Conservation (phyloP, 2,329 filamentous ascomycete species). For the Hymenotorrendiella dingleyae region DNA sequence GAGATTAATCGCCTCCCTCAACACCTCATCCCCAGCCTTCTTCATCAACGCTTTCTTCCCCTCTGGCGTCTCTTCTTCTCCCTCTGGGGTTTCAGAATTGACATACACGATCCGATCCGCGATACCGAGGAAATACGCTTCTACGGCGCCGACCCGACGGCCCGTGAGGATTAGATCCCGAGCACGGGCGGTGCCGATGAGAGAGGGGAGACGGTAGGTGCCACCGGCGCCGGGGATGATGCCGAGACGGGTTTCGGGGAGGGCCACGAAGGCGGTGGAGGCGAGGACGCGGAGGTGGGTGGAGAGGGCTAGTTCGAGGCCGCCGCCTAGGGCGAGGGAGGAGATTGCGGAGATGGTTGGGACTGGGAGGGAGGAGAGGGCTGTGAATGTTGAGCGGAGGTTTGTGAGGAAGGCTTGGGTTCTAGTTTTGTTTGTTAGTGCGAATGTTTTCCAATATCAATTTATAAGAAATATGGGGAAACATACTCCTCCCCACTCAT, state of each 20-base stretch:
- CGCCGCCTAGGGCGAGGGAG: constrained; percentile 83
- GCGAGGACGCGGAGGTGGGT: constrained; percentile 86
- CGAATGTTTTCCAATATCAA: background rate
- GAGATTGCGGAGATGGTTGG: constrained; percentile 87
- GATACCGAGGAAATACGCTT: constrained; percentile 87
- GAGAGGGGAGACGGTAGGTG: constrained; percentile 75
- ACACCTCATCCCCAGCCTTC: constrained; percentile 58
- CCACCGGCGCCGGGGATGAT: constrained; percentile 95
- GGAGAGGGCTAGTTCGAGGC: constrained; percentile 84
- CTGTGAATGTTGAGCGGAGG: constrained; percentile 70
- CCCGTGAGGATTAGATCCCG: constrained; percentile 87
- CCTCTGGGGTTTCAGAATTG: constrained; percentile 47
- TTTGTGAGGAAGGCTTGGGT: constrained; percentile 71
- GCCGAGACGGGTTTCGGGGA: constrained; percentile 87
- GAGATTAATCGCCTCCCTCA: constrained; percentile 71
- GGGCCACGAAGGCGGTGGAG: constrained; percentile 69
- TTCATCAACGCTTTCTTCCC: constrained; percentile 42
- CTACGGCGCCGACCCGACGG: constrained; percentile 71
- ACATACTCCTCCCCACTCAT: constrained; percentile 72
- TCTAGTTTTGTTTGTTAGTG: constrained; percentile 39
- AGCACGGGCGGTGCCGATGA: constrained; percentile 78
- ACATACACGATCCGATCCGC: constrained; percentile 88
- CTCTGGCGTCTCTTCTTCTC: too few species aligned
- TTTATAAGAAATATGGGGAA: background rate
- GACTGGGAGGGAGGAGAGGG: constrained; percentile 70